Base-by-base conservation (phyloP, 495 filamentous ascomycete genomes). In the Lasiosphaeria miniovina region DNA sequence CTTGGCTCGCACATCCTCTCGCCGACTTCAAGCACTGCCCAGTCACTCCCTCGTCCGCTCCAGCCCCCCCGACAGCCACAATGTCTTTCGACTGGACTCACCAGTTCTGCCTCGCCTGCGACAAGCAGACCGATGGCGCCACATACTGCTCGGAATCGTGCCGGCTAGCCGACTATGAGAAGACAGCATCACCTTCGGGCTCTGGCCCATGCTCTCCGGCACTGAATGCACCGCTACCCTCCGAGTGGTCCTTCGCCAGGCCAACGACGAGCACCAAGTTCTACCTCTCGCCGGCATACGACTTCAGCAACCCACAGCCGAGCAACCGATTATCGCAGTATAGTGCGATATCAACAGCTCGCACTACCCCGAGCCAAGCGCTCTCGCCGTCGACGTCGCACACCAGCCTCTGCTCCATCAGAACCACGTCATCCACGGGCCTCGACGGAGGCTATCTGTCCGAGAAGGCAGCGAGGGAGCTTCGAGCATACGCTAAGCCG, bases 61-160 rank as follows among this genome's bases (percentile, higher is more conserved):
- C 54, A 48, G 50, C 56, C 65, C 57, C 63, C 53, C 54, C 50
- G 45, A 54, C 57, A 53, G 54, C 48, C 71, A 78, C 70, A 64
- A 81, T 82, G 77, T 80, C 77, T 65, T 87, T 86, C 78, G 83
- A 89, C 64, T 97, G 93, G 91, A 91, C 88, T 62, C 89, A 86
- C 63, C 90, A 96, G 73, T 96, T 90, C 83, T 98, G 93, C 78
- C 86, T 98, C 60, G 86, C 87, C 80, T 98, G 93, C 80, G 93
- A 97, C 75, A 85, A 86, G 72, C 90, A 96, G 74, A 94, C 88
- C 57, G 82, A 84, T 53, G 88, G 88, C 61, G 82, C 82, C 61
- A 85, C 83, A 65, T 98, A 96, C 77, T 98, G 93, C 84, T 96
- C 91, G 33, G 92, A 98, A 77, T 84, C 88, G 32, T 98, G 93